phyloP scores from a whole-genome alignment of 108 stramenopile genomes.

The Seminavis robusta region DNA sequence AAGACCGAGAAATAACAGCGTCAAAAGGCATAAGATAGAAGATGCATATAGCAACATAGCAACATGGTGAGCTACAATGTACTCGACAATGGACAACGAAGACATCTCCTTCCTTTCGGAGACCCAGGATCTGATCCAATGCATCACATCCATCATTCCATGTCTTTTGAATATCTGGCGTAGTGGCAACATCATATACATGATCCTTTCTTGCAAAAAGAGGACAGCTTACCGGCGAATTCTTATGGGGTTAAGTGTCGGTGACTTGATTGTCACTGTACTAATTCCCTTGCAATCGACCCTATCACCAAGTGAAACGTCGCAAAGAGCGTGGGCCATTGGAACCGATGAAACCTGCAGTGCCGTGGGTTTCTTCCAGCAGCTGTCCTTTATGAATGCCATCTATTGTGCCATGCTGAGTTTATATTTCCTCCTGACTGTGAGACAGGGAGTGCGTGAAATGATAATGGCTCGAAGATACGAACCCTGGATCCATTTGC shows the following conservation, averaged over 20 bases:
- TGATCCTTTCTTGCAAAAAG: no score
- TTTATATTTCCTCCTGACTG: conserved; percentile 20
- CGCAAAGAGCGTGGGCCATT: conserved; percentile 15
- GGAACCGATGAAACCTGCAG: conserved; percentile 20
- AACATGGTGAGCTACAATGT: no score
- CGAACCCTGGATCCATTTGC: conserved; percentile 19
- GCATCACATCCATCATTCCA: no score
- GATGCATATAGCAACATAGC: no score
- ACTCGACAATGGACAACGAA: no score
- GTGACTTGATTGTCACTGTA: conserved; percentile 14
- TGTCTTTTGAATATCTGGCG: no score
- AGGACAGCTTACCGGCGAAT: conserved; percentile 12
- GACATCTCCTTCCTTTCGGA: no score
- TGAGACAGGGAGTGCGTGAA: conserved; percentile 3
- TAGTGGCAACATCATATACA: no score
- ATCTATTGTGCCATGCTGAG: conserved; percentile 20
- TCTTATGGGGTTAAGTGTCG: conserved; percentile 4
- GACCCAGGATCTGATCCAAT: no score
- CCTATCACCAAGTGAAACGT: conserved; percentile 8
- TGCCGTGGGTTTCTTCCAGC: conserved; percentile 15
- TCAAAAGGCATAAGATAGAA: no score
- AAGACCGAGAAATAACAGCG: no score
- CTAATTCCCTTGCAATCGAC: not conserved
- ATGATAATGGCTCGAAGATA: conserved; percentile 3
- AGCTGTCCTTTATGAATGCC: conserved; percentile 12